Base-by-base conservation (phyloP, 352 stramenopile species). In the Peronospora destructor region DNA sequence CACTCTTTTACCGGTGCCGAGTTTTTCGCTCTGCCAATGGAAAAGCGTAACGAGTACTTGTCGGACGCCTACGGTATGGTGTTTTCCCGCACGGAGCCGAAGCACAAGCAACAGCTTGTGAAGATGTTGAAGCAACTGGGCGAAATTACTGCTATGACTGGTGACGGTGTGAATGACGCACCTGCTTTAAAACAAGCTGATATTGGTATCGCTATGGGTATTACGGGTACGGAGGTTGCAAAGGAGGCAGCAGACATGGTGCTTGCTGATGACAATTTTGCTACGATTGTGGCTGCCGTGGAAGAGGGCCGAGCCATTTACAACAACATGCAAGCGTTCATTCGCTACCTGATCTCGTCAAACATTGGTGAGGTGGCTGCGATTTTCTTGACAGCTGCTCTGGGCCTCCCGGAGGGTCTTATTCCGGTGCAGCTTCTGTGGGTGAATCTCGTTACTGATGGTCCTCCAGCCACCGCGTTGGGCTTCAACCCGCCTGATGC, bases 391-490 rank as follows among this genome's bases (percentile, higher is more conserved):
- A 96, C 94, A 14, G 94, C 94, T 4, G 73, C 96, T 9, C 71
- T 98, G 25, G 96, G 97, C 33, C 79, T 99, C 25, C 97, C 97
- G 0, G 96, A 99, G 64, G 92, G 92, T 17, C 73, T 99, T 16
- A 98, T 96, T 45, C 94, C 97, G 1, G 97, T 99, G 53, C 96
- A 99, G 68, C 76, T 99, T 10, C 71, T 99, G 10, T 99, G 96
- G 96, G 95, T 99, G n/a, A 99, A 99, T 73, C 76, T 99, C 13
- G 96, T 99, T 29, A 99, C 97, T 9, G 97, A 99, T 68, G 97
- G 96, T 23, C 95, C 94, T 23, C 97, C 97, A 12, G 97, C 97
- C 1, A 99, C 95, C 13, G 94, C 96, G 12, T 83, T 99, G 4
- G 96, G 96, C 21, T 99, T 99, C 71, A 99, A 99, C 76, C 94